Percentiles rank a stretch among this genome's conserved stretches.
These are phyloP conservation scores for Fomitopsis schrenkii DNA, from an alignment of 1,284 basidiomycete genomes.

Conservation along the genomic window DNA sequence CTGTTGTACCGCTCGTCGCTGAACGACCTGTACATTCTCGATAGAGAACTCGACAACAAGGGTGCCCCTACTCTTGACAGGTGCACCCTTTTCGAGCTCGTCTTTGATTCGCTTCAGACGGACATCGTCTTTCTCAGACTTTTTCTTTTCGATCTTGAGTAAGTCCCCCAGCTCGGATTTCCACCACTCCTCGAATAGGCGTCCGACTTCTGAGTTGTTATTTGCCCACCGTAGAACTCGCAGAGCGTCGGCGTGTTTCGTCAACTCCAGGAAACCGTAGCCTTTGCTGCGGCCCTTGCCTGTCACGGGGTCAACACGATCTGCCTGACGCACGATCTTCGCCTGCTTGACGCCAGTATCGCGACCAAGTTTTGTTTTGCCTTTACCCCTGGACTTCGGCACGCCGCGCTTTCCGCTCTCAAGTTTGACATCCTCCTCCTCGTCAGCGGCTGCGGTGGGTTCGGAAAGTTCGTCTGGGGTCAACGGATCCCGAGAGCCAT, in stretches of 20 bases:
- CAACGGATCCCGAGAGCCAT: constrained; percentile 57
- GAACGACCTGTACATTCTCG: constrained; percentile 88
- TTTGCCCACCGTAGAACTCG: constrained; percentile 93
- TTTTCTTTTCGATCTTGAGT: constrained; percentile 56
- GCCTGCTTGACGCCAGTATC: constrained; percentile 75
- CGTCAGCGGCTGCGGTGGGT: constrained; percentile 22
- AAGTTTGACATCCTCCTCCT: constrained; percentile 27
- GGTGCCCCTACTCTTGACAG: constrained; percentile 49
- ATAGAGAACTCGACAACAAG: constrained; percentile 91
- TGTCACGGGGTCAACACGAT: constrained; percentile 84
- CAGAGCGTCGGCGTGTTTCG: constrained; percentile 84
- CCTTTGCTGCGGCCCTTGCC: constrained; percentile 87
- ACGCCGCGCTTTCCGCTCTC: constrained; percentile 25
- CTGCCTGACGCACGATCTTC: constrained; percentile 86
- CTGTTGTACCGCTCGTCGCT: constrained; percentile 53
- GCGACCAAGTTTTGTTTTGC: constrained; percentile 36
- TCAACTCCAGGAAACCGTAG: constrained; percentile 95
- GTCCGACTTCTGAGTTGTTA: constrained; percentile 69
- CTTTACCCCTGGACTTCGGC: constrained; percentile 21
- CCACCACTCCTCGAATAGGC: constrained; percentile 79
- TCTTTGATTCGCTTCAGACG: constrained; percentile 57
- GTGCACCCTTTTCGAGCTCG: constrained; percentile 48
- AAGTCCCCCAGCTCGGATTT: constrained; percentile 74
- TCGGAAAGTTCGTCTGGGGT: constrained; percentile 70
- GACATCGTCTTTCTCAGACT: constrained; percentile 43